Evolutionary conservation across 768 basidiomycete species (phyloP), one percentile per base, ranked within the genome.

Genomic region (Crucibulum laeve): DNA sequence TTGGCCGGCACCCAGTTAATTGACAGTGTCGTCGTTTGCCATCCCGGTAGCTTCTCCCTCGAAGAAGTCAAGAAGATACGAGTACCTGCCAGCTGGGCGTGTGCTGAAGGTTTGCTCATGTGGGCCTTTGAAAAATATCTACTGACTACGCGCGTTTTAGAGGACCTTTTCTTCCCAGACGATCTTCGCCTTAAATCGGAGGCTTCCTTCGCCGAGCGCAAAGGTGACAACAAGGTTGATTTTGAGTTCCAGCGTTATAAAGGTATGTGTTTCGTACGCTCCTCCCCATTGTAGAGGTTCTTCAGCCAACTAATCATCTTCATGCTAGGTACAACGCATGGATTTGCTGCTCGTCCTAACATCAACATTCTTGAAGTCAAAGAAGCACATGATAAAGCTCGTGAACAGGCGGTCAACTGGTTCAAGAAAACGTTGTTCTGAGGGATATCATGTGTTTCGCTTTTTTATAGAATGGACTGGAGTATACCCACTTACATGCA

Each of bases 191-290:
- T 54, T 17, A 40, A 67, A 42, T 53, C 61, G 1, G 70, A 76
- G 47, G 65, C 65, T 11, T 43, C 58, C 1, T 61, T 75, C 18
- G 65, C 60, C 4, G 52, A 47, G 1, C 65, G 68, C 24, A 67
- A 67, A 33, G 66, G 56, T 10, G 65, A 64, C 24, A 50, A 53
- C 28, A 68, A 55, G 37, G 58, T 74, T 0, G 69, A 74, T 5
- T 73, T 71, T 40, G 73, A 76, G 53, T 69, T 76, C 49, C 63
- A 59, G 41, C 59, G 59, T 4, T 75, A 73, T 44, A 66, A 67
- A 63, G 73, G 74, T 72, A 15, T 19, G 55, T 43, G 26, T 7
- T 22, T 24, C 1, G 7, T 19, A 18, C 21, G 28, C 11, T 35
- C 33, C 18, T 6, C 19, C 4, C 14, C n/a, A 10, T 17, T 36